phyloP scores from a whole-genome alignment of 495 filamentous ascomycete genomes.

The Neurospora sp. region DNA sequence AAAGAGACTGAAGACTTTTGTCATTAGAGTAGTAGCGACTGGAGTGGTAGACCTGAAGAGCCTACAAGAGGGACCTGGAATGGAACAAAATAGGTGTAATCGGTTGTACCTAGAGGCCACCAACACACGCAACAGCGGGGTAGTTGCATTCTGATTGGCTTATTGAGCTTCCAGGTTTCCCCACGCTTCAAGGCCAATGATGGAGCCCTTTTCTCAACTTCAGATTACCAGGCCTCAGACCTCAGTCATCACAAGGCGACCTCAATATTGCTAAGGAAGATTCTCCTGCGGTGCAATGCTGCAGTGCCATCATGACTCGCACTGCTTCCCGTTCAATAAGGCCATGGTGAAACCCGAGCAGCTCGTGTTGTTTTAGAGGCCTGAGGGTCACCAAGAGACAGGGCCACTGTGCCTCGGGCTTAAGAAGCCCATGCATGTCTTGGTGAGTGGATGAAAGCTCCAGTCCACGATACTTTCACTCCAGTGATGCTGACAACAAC shows the following conservation, averaged over 20 bases:
- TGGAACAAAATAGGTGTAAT: background rate
- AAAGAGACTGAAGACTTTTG: background rate
- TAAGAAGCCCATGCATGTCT: background rate
- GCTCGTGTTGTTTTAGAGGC: background rate
- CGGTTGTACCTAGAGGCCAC: constrained; percentile 16
- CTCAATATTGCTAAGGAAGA: constrained; percentile 5
- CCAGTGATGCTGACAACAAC: background rate
- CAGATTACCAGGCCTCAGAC: background rate
- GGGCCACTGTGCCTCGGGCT: background rate
- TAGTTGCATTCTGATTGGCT: constrained; percentile 15
- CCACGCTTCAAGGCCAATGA: constrained; percentile 24
- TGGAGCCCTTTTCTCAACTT: constrained; percentile 1
- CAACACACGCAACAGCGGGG: constrained; percentile 15
- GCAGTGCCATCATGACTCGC: background rate
- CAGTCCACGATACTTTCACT: background rate
- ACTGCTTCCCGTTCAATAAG: background rate
- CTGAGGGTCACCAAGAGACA: background rate
- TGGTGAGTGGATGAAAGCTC: background rate
- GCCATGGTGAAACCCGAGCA: background rate
- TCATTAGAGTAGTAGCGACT: background rate
- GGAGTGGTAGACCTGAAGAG: background rate
- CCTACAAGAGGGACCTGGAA: background rate
- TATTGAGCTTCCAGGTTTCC: constrained; percentile 21
- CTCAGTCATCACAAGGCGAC: background rate
- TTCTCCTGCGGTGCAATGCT: background rate